Base-by-base conservation (phyloP, 192 early-diverging fungal species). In the Umbelopsis sp. region DNA sequence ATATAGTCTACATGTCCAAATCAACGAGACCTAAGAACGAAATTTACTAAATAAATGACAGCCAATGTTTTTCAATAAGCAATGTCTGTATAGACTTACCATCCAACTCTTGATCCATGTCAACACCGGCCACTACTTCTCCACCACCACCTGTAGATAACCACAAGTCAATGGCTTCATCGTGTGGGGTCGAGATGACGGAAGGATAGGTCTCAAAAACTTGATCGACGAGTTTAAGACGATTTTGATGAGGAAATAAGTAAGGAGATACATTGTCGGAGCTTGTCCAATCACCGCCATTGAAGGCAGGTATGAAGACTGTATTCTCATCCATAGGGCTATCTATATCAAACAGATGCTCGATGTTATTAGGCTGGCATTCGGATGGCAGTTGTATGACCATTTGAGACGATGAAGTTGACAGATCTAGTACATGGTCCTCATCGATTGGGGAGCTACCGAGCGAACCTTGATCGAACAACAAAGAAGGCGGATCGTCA, bases 271-370 rank as follows among this genome's bases (percentile, higher is more conserved):
- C 27, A 35, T 61, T 61, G 0, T 61, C 55, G 12, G 55, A 61
- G 27, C 55, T 30, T 35, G 21, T 61, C 55, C 55, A 61, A 35
- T 61, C 55, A n/a, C 55, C 15, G 16, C 25, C 7, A 30, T 35
- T 61, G 25, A 25, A 30, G 18, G 33, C 33, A 18, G 55, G 25
- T 16, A 61, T 61, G 16, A 25, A 30, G n/a, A 61, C 33, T 22
- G 55, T 61, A 27, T 61, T 27, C 16, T 61, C 55, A 61, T 61
- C 55, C 55, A 61, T 61, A 12, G 27, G 33, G 33, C 27, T 30
- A 61, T 61, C 55, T 25, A 61, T 61, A 61, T 61, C 55, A 61
- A 61, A 61, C 55, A 61, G 55, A 61, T 61, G 55, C 33, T 61
- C 55, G 4, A 61, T 30, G 20, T 6, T 21, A 35, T 41, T 41